Percentiles rank a stretch among this genome's conserved stretches.
Evolutionary conservation across 129 eudicot genomes (phyloP).

Genomic region (Helichrysum umbraculigerum): DNA sequence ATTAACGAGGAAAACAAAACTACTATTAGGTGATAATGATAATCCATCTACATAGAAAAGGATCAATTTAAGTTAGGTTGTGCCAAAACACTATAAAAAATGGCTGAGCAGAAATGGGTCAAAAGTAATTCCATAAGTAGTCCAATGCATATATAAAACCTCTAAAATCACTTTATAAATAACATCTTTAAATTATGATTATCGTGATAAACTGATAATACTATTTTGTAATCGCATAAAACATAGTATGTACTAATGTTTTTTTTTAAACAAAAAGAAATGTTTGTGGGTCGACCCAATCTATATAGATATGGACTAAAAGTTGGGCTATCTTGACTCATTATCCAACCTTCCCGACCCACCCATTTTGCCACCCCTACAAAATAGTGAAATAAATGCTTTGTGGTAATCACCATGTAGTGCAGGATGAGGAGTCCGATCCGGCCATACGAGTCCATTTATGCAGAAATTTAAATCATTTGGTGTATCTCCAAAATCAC

Average conservation of each 20-base stretch:
- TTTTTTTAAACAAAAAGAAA: background rate
- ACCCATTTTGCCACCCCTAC: slow-evolving; percentile 15
- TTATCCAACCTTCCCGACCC: background rate
- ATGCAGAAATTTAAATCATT: slow-evolving; percentile 91
- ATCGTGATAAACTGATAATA: background rate
- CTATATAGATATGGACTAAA: background rate
- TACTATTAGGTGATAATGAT: background rate
- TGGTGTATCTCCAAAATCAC: slow-evolving; percentile 87
- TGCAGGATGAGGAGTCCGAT: slow-evolving; percentile 94
- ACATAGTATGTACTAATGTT: background rate
- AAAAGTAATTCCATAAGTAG: background rate
- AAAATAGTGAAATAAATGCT: background rate
- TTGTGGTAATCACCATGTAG: slow-evolving; percentile 56
- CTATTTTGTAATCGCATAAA: background rate
- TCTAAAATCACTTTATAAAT: background rate
- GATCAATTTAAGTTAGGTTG: background rate
- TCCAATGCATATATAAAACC: background rate
- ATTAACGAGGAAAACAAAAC: background rate
- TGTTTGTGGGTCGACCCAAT: slow-evolving; percentile 1
- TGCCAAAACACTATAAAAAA: background rate
- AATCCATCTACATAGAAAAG: background rate
- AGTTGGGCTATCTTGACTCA: background rate
- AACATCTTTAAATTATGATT: background rate
- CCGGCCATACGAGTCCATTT: slow-evolving; percentile 87
- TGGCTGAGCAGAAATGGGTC: background rate